A percentile compares a stretch with the other conserved stretches of the same genome.
These are phyloP conservation scores for Ceratocystis cubensis DNA, from an alignment of 2,329 filamentous ascomycete species.

Conservation along the genomic window DNA sequence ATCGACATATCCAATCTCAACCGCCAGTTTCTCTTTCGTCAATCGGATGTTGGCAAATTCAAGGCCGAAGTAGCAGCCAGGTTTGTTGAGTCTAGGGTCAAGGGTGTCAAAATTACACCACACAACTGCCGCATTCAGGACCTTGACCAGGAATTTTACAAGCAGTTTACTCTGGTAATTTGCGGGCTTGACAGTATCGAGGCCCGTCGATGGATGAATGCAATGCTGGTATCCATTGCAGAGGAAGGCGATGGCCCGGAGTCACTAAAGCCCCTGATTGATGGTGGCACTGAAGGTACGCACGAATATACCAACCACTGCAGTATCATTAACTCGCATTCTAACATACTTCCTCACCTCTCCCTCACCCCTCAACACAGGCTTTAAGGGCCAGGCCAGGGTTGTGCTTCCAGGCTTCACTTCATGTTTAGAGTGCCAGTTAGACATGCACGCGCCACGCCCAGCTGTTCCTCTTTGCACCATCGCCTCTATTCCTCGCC, in stretches of 20 bases:
- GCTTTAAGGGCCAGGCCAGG: conserved; percentile 92
- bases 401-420: conserved; percentile 87
- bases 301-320: conserved; percentile 2
- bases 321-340: not conserved
- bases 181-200: conserved; percentile 96
- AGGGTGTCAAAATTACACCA: conserved; percentile 82
- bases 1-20: conserved; percentile 98
- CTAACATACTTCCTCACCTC: not conserved
- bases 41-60: conserved; percentile 78
- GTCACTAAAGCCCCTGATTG: conserved; percentile 82
- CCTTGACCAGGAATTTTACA: conserved; percentile 91
- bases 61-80: conserved; percentile 88
- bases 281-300: conserved; percentile 82
- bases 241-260: conserved; percentile 65
- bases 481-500: conserved; percentile 86
- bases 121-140: conserved; percentile 95
- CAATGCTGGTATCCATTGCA: conserved; percentile 80
- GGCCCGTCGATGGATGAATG: conserved; percentile 96
- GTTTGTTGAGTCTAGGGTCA: conserved; percentile 82
- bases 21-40: conserved; percentile 89
- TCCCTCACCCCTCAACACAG: conserved; percentile 29
- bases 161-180: conserved; percentile 87
- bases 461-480: conserved; percentile 95
- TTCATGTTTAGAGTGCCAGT: conserved; percentile 93
- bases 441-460: conserved; percentile 96